phyloP scores from a whole-genome alignment of 305 asterid genomes.

The Plantago lanceolata region DNA sequence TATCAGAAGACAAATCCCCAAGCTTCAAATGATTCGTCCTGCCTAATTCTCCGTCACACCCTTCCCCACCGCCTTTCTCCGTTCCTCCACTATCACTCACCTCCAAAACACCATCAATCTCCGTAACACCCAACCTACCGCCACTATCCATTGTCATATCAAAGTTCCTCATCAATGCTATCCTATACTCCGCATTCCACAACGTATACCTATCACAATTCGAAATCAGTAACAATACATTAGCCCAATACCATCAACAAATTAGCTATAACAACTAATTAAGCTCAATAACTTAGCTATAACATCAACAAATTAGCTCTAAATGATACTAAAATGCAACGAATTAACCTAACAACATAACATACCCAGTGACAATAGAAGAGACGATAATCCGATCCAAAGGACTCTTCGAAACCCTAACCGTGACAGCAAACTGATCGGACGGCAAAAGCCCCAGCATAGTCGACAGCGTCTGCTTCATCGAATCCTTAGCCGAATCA shows the following conservation, averaged over 20 bases:
- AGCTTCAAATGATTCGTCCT: slow-evolving; percentile 31
- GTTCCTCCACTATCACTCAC: slow-evolving; percentile 29
- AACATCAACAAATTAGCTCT: no score
- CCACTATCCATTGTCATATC: slow-evolving; percentile 42
- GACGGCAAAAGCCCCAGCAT: slow-evolving; percentile 96
- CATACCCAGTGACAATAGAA: slow-evolving; percentile 84
- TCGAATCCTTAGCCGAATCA: slow-evolving; percentile 84
- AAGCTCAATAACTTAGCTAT: no score
- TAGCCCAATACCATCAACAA: background rate
- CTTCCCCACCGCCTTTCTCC: slow-evolving; percentile 29
- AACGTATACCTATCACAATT: slow-evolving; percentile 57
- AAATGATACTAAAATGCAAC: no score
- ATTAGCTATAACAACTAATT: no score
- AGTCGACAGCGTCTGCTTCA: slow-evolving; percentile 94
- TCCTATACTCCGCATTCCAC: slow-evolving; percentile 95
- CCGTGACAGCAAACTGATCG: slow-evolving; percentile 68
- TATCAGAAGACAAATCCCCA: slow-evolving; percentile 53
- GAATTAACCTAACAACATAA: background rate
- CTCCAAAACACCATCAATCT: slow-evolving; percentile 31
- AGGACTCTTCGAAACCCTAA: slow-evolving; percentile 63
- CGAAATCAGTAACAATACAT: no score
- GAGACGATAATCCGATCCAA: slow-evolving; percentile 73
- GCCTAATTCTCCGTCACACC: slow-evolving; percentile 30
- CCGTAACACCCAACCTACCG: slow-evolving; percentile 23
- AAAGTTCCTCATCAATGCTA: slow-evolving; percentile 76